These are phyloP conservation scores for Vicia faba DNA, from an alignment of 306 rosid species.

Conservation along the genomic window DNA sequence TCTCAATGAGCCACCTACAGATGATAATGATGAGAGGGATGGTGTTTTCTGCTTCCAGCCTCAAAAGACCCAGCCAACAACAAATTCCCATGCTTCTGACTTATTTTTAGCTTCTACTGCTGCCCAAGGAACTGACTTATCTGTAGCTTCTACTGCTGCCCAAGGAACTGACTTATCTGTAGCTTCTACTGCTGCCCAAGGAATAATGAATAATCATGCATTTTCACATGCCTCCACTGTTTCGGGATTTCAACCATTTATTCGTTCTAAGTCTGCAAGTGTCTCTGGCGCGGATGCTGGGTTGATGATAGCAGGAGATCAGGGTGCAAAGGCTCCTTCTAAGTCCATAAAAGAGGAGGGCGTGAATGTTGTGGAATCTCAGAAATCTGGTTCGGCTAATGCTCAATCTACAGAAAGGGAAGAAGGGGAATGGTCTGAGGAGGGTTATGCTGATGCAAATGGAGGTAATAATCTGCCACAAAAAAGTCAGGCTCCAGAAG, in stretches of 20 bases:
- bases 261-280: conserved; percentile 59
- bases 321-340: conserved; percentile 41
- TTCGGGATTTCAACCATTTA: conserved; percentile 95
- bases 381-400: conserved; percentile 40
- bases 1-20: conserved; percentile 93
- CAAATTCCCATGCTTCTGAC: conserved; percentile 57
- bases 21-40: conserved; percentile 74
- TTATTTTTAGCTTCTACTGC: conserved; percentile 53
- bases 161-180: conserved; percentile 47
- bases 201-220: conserved; percentile 68
- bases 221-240: conserved; percentile 86
- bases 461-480: conserved; percentile 51
- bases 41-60: conserved; percentile 55
- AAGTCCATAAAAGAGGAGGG: conserved; percentile 49
- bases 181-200: conserved; percentile 53
- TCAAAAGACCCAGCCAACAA: conserved; percentile 67
- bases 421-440: conserved; percentile 99
- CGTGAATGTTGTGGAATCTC: conserved; percentile 45
- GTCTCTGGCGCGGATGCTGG: conserved; percentile 55
- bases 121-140: conserved; percentile 44
- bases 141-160: conserved; percentile 52
- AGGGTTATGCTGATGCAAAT: conserved; percentile 63
- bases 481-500: conserved; percentile 51
- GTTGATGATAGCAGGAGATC: conserved; percentile 47
- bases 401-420: conserved; percentile 72